Base-by-base conservation (phyloP, 2,329 filamentous ascomycete species). In the Achaetomium macrosporum region DNA sequence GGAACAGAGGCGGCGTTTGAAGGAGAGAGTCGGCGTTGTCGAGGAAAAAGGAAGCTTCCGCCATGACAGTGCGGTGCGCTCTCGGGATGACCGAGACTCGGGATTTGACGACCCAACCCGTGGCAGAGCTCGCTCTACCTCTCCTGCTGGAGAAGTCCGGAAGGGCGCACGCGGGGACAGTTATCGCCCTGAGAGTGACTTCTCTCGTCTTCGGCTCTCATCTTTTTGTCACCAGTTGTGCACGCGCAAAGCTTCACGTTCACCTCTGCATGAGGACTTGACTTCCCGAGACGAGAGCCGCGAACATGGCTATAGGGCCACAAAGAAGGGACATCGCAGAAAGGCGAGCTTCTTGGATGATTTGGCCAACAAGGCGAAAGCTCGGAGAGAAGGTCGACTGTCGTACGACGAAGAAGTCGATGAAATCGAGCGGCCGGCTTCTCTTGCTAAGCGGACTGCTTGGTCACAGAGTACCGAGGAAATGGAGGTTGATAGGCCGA, bases 1-100 rank as follows among this genome's bases (percentile, higher is more conserved):
- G 5, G 63, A 68, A 41, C 66, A 62, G 54, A 65, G 72, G 31
- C 31, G 17, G 5, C n/a, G 19, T 1, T 16, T 10, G 2, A 3
- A 8, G 15, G 8, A 13, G 6, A 13, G 20, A 3, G 16, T 13
- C 20, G 13, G 25, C 13, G 16, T 3, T 7, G 19, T 1, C 2
- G 39, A 40, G 5, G 5, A 36, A 16, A n/a, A 16, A 9, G 31
- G 4, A 10, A 8, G 42, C n/a, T 13, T 3, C 30, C 15, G 20
- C 2, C 30, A 19, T 8, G 20, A 42, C 1, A 36, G 31, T 13
- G 3, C 17, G n/a, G 15, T 6, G 20, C 37, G 29, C 3, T n/a
- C n/a, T 15, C 13, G 10, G 25, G 31, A 35, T 17, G 20, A 39
- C 4, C 47, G 12, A 29, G 11, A 9, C 12, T 15, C 15, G 13